Evolutionary conservation across 2,329 filamentous ascomycete genomes (phyloP).

Genomic region (Cryoendolithus antarcticus): DNA sequence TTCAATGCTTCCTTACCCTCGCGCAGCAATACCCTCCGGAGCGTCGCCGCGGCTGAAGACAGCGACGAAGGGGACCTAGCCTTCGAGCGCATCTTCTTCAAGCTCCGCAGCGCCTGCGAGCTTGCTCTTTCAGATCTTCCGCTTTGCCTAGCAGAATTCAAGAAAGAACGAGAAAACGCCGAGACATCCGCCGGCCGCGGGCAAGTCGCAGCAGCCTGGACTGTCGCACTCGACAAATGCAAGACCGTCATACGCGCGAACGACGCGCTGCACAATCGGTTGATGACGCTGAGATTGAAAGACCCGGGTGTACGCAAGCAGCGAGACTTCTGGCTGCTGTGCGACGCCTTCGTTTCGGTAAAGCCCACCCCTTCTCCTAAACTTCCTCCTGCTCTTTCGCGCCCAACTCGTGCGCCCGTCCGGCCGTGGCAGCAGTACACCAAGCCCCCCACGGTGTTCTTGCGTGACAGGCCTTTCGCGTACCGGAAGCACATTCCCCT

Average conservation of each 20-base stretch:
- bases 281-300: constrained; percentile 72
- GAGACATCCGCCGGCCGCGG: constrained; percentile 32
- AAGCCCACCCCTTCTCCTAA: constrained; percentile 8
- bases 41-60: constrained; percentile 31
- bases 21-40: constrained; percentile 35
- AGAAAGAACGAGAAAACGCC: constrained; percentile 49
- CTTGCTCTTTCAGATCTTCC: constrained; percentile 62
- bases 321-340: constrained; percentile 54
- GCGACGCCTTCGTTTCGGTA: constrained; percentile 57
- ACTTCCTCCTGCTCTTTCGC: too few species aligned
- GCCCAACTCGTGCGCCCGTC: too few species aligned
- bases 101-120: constrained; percentile 61
- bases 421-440: too few species aligned
- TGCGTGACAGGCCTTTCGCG: too few species aligned
- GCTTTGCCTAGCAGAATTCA: constrained; percentile 54
- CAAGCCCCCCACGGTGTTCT: too few species aligned
- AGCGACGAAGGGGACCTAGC: constrained; percentile 60
- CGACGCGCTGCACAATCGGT: constrained; percentile 56
- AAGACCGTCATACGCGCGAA: constrained; percentile 59
- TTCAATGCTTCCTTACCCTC: constrained; percentile 38
- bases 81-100: constrained; percentile 73
- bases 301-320: constrained; percentile 62
- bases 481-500: too few species aligned
- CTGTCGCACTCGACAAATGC: constrained; percentile 58
- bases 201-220: constrained; percentile 48